phyloP scores from a whole-genome alignment of 192 early-diverging fungal species.

The Podila epicladia region DNA sequence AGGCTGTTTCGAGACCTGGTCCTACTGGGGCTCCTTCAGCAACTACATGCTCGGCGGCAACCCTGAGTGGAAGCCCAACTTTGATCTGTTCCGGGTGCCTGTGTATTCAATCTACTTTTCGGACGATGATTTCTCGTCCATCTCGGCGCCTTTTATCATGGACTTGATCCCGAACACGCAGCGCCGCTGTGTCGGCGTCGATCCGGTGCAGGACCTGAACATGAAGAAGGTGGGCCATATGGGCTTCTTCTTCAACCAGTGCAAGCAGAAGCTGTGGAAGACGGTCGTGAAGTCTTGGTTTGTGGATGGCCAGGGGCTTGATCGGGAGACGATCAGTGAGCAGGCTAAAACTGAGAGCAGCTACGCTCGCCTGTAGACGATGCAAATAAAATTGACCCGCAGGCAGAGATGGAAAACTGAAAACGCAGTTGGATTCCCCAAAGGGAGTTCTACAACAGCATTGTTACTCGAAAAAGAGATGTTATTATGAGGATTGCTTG shows the following conservation, averaged over 20 bases:
- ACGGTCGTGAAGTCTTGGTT: conserved; percentile 33
- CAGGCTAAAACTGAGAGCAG: conserved; percentile 16
- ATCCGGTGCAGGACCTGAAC: conserved; percentile 36
- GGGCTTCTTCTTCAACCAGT: conserved; percentile 46
- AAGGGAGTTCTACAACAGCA: too few relatives aligned
- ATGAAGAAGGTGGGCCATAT: conserved; percentile 54
- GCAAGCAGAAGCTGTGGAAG: conserved; percentile 48
- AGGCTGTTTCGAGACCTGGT: conserved; percentile 42
- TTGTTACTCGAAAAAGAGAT: too few relatives aligned
- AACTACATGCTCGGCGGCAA: conserved; percentile 51
- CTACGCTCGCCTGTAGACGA: conserved; percentile 29
- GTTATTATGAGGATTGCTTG: too few relatives aligned
- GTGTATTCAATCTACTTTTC: conserved; percentile 46
- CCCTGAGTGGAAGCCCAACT: conserved; percentile 50
- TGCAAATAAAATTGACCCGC: too few relatives aligned
- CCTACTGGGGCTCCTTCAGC: conserved; percentile 31
- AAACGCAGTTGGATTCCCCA: too few relatives aligned
- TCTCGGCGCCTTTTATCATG: conserved; percentile 33
- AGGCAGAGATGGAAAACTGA: too few relatives aligned
- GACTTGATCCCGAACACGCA: conserved; percentile 28
- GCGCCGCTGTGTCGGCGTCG: conserved; percentile 25
- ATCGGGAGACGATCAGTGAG: conserved; percentile 27
- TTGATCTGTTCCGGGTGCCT: conserved; percentile 38
- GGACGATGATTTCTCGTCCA: conserved; percentile 39
- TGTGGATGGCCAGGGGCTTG: conserved; percentile 33